These are phyloP conservation scores for Xylaria sp. DNA, from an alignment of 2,329 filamentous ascomycete genomes.

Conservation along the genomic window DNA sequence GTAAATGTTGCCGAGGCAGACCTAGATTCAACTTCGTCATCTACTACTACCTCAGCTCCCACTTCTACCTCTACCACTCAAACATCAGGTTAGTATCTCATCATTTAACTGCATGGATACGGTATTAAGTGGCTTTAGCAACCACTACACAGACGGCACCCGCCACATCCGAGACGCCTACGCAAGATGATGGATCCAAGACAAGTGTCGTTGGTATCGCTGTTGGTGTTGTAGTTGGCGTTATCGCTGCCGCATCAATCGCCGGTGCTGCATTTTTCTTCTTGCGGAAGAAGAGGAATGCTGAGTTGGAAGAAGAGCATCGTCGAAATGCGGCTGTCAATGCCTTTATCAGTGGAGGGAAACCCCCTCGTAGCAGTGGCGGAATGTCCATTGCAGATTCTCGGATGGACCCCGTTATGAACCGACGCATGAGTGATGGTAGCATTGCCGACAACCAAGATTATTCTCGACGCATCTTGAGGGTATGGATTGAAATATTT, in stretches of 20 bases:
- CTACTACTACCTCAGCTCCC: constrained; percentile 31
- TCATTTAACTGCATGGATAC: neutral
- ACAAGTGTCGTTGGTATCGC: constrained; percentile 78
- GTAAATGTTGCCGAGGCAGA: constrained; percentile 52
- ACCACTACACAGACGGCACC: constrained; percentile 36
- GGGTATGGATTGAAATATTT: constrained; percentile 68
- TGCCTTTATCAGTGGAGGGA: constrained; percentile 74
- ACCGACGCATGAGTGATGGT: constrained; percentile 88
- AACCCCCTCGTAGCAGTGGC: constrained; percentile 71
- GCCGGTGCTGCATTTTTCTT: constrained; percentile 77
- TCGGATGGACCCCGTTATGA: constrained; percentile 86
- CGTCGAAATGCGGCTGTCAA: constrained; percentile 82
- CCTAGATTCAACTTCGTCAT: constrained; percentile 43
- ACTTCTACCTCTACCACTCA: constrained; percentile 23
- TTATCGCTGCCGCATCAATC: constrained; percentile 74
- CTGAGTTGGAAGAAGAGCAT: constrained; percentile 85
- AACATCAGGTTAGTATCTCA: constrained; percentile 20
- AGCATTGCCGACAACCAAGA: constrained; percentile 98
- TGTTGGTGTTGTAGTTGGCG: constrained; percentile 86
- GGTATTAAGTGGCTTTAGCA: constrained; percentile 16
- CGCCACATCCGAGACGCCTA: constrained; percentile 37
- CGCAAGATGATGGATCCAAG: constrained; percentile 20
- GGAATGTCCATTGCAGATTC: constrained; percentile 80
- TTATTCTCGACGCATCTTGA: constrained; percentile 93
- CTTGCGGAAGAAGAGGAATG: constrained; percentile 78